phyloP scores from a whole-genome alignment of 2,329 filamentous ascomycete genomes.

The Trichoderma harzianum region DNA sequence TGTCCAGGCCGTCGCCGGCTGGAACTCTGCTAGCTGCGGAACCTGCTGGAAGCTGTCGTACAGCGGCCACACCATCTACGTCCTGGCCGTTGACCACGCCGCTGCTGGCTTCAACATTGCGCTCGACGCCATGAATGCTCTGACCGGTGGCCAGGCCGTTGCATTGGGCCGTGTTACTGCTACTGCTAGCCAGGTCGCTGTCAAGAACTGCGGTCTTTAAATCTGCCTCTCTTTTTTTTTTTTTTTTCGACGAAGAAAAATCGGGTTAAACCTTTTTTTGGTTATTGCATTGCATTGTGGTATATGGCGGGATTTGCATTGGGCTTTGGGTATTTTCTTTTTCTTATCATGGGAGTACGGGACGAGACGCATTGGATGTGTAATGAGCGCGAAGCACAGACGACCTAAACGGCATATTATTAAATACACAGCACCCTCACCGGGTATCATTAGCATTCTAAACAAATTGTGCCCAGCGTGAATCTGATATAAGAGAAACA shows the following conservation, averaged over 20 bases:
- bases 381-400: background rate
- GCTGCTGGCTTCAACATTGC: slow-evolving; percentile 53
- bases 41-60: slow-evolving; percentile 56
- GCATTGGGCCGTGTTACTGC: slow-evolving; percentile 53
- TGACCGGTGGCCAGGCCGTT: slow-evolving; percentile 51
- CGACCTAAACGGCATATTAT: slow-evolving; percentile 5
- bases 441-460: slow-evolving; percentile 5
- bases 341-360: background rate
- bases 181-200: slow-evolving; percentile 41
- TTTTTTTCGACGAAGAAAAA: background rate
- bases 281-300: slow-evolving; percentile 4
- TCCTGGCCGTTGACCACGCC: slow-evolving; percentile 55
- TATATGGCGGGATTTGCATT: slow-evolving; percentile 2
- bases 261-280: background rate
- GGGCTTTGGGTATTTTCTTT: background rate
- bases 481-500: background rate
- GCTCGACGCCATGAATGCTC: slow-evolving; percentile 51
- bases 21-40: slow-evolving; percentile 57
- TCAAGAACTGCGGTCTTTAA: slow-evolving; percentile 41
- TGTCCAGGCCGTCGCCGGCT: slow-evolving; percentile 47
- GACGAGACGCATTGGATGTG: background rate
- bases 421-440: slow-evolving; percentile 3
- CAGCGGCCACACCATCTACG: slow-evolving; percentile 48
- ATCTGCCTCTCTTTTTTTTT: background rate
- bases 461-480: background rate